Percentiles rank a stretch among this genome's conserved stretches.
These are phyloP conservation scores for Neurospora sp. DNA, from an alignment of 495 filamentous ascomycete species.

Conservation along the genomic window DNA sequence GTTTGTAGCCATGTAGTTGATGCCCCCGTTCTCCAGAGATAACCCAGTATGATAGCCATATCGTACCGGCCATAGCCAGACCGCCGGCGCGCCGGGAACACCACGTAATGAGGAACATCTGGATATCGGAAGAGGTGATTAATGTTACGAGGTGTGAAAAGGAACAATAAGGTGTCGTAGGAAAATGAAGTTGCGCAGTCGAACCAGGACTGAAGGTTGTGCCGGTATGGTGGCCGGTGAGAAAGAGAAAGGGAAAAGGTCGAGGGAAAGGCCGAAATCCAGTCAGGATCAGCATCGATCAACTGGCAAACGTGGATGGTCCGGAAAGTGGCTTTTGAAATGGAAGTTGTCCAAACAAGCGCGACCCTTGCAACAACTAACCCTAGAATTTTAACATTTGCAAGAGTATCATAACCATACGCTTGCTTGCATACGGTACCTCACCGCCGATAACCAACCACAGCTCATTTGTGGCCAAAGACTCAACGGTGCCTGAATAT, in stretches of 20 bases:
- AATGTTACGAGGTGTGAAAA: not conserved
- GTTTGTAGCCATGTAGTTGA: conserved; percentile 34
- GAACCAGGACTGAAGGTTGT: not conserved
- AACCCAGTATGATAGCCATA: conserved; percentile 36
- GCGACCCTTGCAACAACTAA: conserved; percentile 1
- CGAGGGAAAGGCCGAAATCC: not conserved
- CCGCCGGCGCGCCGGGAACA: conserved; percentile 37
- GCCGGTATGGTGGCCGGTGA: not conserved
- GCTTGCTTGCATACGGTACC: not conserved
- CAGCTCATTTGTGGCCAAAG: not conserved
- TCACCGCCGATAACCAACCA: not conserved
- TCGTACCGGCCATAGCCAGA: conserved; percentile 35
- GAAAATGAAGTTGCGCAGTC: not conserved
- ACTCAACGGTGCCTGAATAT: not conserved
- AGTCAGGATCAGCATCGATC: conserved; percentile 4
- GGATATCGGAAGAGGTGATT: not conserved
- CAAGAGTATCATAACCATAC: not conserved
- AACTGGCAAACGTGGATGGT: conserved; percentile 1
- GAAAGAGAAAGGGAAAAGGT: not conserved
- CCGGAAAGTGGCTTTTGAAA: not conserved
- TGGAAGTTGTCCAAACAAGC: conserved; percentile 3
- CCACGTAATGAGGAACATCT: conserved; percentile 41
- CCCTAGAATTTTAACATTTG: not conserved
- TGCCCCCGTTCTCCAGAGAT: conserved; percentile 33
- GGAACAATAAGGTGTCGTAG: not conserved